Base-by-base conservation (phyloP, 2,329 filamentous ascomycete genomes). In the Botrytis pseudocinerea region DNA sequence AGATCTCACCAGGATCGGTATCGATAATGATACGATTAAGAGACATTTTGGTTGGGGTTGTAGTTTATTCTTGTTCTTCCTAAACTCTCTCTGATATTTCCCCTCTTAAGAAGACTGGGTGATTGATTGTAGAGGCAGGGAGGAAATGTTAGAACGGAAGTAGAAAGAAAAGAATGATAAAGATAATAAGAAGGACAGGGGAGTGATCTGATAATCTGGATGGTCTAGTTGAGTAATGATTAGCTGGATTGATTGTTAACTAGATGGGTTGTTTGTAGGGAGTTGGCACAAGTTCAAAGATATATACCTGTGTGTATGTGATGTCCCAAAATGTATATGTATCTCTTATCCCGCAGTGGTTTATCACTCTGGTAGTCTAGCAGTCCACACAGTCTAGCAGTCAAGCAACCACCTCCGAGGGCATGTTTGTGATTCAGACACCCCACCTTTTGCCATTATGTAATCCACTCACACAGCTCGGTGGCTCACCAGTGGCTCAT, bases 21-120 rank as follows among this genome's bases (percentile, higher is more conserved):
- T 99, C 96, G 79, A 99, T 96, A 79, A 99, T 98, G 78, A 99
- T 91, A 79, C 92, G 90, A 79, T 88, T 90, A 78, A 89, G 90
- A 42, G 90, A 87, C 91, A 93, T 93, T 73, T 64, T 78, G 73
- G 61, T 54, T 25, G 48, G 22, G n/a, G 25, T 42, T 71, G 59
- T 28, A 32, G 57, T 61, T 48, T 40, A 16, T 51, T 32, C 18
- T 40, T 61, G 22, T 57, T 40, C 1, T 46, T n/a, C 4, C 8
- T 25, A 9, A 25, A 4, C 20, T 38, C 14, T 22, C 5, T 51
- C 25, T 51, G 18, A 16, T 25, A 42, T n/a, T 28, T 3, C 51
- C n/a, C n/a, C 51, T 57, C n/a, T n/a, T 28, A 28, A 32, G 51
- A 2, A 57, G 7, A 10, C 7, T 25, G 16, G 62, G 38, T n/a